These are phyloP conservation scores for Phytophthora uliginosa DNA, from an alignment of 352 stramenopile genomes.

Conservation along the genomic window DNA sequence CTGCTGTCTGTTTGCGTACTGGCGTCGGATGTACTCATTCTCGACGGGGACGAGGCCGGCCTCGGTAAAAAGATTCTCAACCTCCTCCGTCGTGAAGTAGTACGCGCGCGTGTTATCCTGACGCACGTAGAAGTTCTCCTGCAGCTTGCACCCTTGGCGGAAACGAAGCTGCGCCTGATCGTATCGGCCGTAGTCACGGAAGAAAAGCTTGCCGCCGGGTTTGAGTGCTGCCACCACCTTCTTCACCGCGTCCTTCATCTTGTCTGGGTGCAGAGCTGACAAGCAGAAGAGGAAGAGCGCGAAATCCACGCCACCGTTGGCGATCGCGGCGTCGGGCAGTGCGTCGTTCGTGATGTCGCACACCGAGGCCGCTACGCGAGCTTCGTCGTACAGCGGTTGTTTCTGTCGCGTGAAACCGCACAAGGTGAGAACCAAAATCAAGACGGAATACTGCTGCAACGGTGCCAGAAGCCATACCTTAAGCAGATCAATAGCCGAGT, in stretches of 20 bases:
- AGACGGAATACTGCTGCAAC: background rate
- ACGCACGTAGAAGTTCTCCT: slow-evolving; percentile 97
- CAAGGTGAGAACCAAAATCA: background rate
- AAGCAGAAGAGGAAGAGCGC: slow-evolving; percentile 91
- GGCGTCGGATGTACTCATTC: slow-evolving; percentile 89
- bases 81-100: slow-evolving; percentile 94
- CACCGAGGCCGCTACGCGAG: slow-evolving; percentile 75
- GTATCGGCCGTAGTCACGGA: slow-evolving; percentile 97
- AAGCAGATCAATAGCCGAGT: slow-evolving; percentile 92
- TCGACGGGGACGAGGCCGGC: slow-evolving; percentile 76
- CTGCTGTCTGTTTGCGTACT: slow-evolving; percentile 91
- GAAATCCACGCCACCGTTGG: slow-evolving; percentile 81
- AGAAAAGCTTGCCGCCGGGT: slow-evolving; percentile 89
- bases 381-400: slow-evolving; percentile 83
- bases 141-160: slow-evolving; percentile 85
- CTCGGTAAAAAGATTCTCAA: slow-evolving; percentile 67
- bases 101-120: slow-evolving; percentile 97
- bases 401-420: slow-evolving; percentile 42
- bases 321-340: slow-evolving; percentile 63
- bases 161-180: slow-evolving; percentile 97
- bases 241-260: slow-evolving; percentile 87
- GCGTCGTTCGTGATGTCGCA: slow-evolving; percentile 89
- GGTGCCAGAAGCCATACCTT: slow-evolving; percentile 58
- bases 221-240: slow-evolving; percentile 89
- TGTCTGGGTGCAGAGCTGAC: slow-evolving; percentile 92